A percentile compares a stretch with the other conserved stretches of the same genome.
phyloP scores from a whole-genome alignment of 106 monocot species.

The Dendrobium huoshanense region DNA sequence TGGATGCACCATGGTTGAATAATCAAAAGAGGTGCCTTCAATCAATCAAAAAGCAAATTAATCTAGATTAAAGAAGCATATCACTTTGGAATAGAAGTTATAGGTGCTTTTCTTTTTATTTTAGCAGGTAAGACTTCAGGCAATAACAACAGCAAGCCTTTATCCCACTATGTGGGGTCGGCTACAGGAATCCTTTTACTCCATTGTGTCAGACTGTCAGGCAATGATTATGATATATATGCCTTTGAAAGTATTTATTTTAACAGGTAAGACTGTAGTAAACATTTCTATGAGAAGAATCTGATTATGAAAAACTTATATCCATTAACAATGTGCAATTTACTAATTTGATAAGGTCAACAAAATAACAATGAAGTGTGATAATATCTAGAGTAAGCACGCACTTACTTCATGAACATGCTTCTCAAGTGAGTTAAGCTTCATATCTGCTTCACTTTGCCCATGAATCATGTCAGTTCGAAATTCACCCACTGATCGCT shows the following conservation, averaged over 20 bases:
- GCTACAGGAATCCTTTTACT: no score
- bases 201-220: no score
- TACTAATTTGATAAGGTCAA: not conserved
- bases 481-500: slow-evolving; percentile 69
- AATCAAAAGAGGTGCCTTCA: not conserved
- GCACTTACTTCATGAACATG: slow-evolving; percentile 96
- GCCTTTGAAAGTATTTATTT: no score
- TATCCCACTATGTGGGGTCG: no score
- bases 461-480: slow-evolving; percentile 59
- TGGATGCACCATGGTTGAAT: not conserved
- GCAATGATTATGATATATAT: no score
- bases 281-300: not conserved
- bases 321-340: not conserved
- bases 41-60: not conserved
- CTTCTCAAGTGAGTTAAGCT: slow-evolving; percentile 84
- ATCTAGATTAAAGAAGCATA: not conserved
- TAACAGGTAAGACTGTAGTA: not conserved
- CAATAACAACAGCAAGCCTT: no score
- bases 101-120: not conserved
- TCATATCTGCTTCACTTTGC: slow-evolving; percentile 53
- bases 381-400: not conserved
- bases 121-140: not conserved
- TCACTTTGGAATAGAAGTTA: not conserved
- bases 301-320: slow-evolving; percentile 1
- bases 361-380: not conserved